A percentile compares a stretch with the other conserved stretches of the same genome.
phyloP scores from a whole-genome alignment of 805 yeast species.

The Hanseniaspora singularis region DNA sequence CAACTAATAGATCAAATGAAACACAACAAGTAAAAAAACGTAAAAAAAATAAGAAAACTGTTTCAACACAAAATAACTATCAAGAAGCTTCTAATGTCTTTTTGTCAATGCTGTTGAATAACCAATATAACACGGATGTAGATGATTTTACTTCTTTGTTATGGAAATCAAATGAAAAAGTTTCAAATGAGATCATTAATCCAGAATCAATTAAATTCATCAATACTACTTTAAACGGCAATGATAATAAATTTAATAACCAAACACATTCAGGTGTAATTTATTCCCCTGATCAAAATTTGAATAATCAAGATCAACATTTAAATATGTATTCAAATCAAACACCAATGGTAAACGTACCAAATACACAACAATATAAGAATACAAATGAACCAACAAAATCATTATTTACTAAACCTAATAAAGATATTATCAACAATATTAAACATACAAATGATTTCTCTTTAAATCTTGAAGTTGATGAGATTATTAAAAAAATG shows the following conservation, averaged over 20 bases:
- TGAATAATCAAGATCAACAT: too few species aligned
- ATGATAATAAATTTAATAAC: too few species aligned
- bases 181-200: background rate
- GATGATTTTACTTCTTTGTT: constrained; percentile 14
- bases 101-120: constrained; percentile 12
- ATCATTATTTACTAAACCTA: background rate
- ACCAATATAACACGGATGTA: constrained; percentile 14
- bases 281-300: too few species aligned
- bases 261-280: too few species aligned
- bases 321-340: too few species aligned
- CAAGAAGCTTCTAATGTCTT: background rate
- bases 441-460: constrained; percentile 27
- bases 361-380: too few species aligned
- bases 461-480: constrained; percentile 29
- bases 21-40: background rate
- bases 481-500: constrained; percentile 27
- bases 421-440: constrained; percentile 19
- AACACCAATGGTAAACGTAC: too few species aligned
- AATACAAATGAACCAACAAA: too few species aligned
- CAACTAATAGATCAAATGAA: background rate
- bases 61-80: background rate
- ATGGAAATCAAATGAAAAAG: constrained; percentile 1
- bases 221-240: too few species aligned
- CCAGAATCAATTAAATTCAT: background rate
- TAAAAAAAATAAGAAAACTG: background rate